Base-by-base conservation (phyloP, 2,329 filamentous ascomycete genomes). In the Talaromyces funiculosus region DNA sequence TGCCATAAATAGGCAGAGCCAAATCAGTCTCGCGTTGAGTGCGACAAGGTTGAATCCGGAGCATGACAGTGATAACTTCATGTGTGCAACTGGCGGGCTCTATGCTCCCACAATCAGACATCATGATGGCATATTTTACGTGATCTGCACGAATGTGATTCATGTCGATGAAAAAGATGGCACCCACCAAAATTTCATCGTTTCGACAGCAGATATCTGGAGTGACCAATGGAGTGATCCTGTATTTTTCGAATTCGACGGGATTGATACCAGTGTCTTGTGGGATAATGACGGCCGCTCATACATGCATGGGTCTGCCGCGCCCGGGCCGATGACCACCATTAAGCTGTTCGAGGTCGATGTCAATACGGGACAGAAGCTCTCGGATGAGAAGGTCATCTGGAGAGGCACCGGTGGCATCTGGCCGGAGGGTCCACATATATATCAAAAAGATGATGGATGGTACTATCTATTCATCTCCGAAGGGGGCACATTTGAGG, bases 381-480 rank as follows among this genome's bases (percentile, higher is more conserved):
- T 57, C 10, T 57, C 62, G 0, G 16, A 20, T 14, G 42, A 57
- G 8, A 57, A 57, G 20, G 29, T 29, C 1, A 29, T 57, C 18
- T 82, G 81, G 81, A 77, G 80, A 33, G 81, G 81, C 0, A 81
- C 77, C 0, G 78, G 78, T 0, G 75, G 77, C 4, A 35, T 70
- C 58, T 64, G 72, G 10, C 67, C 66, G 3, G 82, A 83, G 63
- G 82, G 81, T 0, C 80, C 81, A 0, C 81, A 83, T 51, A 74
- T 83, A 29, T 82, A 80, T 62, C 71, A 69, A 40, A 79, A 77
- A 56, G 20, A 49, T 22, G 79, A 80, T 53, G 76, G 72, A 0
- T 82, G 71, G 63, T 82, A 81, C 62, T 82, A 82, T 59, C 68
- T 82, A 2, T 62, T 81, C 10, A 75, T 75, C 1, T 78, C 79